Evolutionary conservation across 1,284 basidiomycete species (phyloP), one percentile per base, ranked within the genome.

Genomic region (Phaffia rhodozyma): DNA sequence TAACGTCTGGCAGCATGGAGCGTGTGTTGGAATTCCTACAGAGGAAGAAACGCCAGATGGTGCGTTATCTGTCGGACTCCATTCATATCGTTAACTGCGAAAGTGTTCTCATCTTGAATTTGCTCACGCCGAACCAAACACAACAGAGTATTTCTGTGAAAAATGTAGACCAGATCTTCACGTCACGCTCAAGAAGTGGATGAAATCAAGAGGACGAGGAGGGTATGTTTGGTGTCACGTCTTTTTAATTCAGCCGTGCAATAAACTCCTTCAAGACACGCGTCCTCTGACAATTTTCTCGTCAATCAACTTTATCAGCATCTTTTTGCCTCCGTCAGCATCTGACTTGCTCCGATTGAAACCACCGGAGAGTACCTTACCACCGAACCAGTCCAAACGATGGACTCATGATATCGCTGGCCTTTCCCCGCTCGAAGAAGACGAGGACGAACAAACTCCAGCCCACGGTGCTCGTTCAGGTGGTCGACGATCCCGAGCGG

Each of bases 1-100:
- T 80, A 89, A 91, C 72, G 90, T 91, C 67, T 98, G 94, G 94
- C 94, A 98, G 76, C 94, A 98, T 75, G 93, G 93, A 23, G 82
- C 86, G 38, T 98, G 94, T 77, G 92, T 98, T 85, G 94, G 94
- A 58, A 90, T 90, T 74, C 84, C 86, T 73, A 84, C 84, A 52
- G 89, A 92, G 73, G 86, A 87, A 67, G 86, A 86, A 71, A 83
- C 89, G 38, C 85, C 86, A 63, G 82, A 87, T 70, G 84, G 85
- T 72, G 81, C 85, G 76, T 89, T 9, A 27, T 30, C 23, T 48
- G 43, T 20, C 34, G n/a, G 2, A 32, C 53, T 43, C 25, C 6
- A 43, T 16, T 47, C 2, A 20, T 29, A 34, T 53, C 6, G 13
- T 43, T 25, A 1, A 21, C 30, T 9, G 2, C 16, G 11, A 23